Evolutionary conservation across 495 filamentous ascomycete species (phyloP), one percentile per base, ranked within the genome.

Genomic region (Penicillium roqueforti): DNA sequence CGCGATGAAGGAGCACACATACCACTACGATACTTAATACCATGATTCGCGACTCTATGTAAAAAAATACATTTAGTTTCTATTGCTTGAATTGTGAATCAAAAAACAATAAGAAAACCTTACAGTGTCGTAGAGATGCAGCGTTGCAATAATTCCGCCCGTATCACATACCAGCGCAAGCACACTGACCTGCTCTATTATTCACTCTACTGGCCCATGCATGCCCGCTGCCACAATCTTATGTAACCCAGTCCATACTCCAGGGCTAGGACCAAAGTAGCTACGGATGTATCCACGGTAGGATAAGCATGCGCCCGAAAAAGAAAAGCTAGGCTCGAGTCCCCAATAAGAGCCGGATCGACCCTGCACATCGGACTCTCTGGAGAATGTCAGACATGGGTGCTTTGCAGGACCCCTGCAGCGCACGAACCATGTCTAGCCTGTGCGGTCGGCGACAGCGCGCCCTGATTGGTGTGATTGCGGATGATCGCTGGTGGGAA

Each of bases 361-460:
- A 23, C 50, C 19, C 28, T 52, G 39, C 39, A 44, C 13, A 44
- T 44, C 29, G 19, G 18, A 41, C 18, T 43, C 18, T 32, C 50
- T 43, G 50, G 31, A 36, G 50, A 52, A 52, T 52, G 50, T 52
- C 50, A 52, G 50, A 44, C 50, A 52, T 26, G 29, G 50, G 13
- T 52, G 50, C 25, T 52, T 36, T 43, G 40, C 50, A 52, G 49
- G 25, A 43, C n/a, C 29, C 39, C 29, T 42, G 39, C 39, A 52
- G 32, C n/a, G 40, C 40, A 52, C 40, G 29, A 37, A 52, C 40
- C 50, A 44, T 44, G 50, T 43, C 40, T 44, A 28, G 7, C 39
- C 50, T 22, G 28, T 16, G 19, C 22, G 8, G 29, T 26, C n/a
- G 29, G 19, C 3, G n/a, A 14, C 5, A 6, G 34, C 8, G 16